phyloP scores from a whole-genome alignment of 257 asterid species.

The Solanum paucissectum region DNA sequence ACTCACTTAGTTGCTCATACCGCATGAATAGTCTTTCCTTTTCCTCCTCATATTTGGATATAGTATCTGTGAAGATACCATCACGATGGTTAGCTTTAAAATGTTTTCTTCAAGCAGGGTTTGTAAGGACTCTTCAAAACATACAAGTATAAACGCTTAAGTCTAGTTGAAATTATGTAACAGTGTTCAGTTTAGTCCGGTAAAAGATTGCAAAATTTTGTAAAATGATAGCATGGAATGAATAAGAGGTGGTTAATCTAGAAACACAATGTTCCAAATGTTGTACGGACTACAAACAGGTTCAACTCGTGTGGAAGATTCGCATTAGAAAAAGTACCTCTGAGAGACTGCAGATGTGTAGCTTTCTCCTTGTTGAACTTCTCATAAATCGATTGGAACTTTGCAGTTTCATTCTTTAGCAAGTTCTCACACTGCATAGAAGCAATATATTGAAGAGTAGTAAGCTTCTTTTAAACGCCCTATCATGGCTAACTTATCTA shows the following conservation, averaged over 20 bases:
- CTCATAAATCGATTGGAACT: conserved; percentile 55
- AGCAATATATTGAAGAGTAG: conserved; percentile 14
- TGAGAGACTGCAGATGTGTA: conserved; percentile 57
- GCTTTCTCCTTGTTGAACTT: conserved; percentile 67
- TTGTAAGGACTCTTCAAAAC: not conserved
- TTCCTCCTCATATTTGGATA: conserved; percentile 82
- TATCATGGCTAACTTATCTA: conserved; percentile 1
- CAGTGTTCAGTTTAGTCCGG: not conserved
- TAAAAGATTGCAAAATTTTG: not conserved
- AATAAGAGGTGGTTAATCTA: not conserved
- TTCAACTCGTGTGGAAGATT: not conserved
- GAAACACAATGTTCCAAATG: not conserved
- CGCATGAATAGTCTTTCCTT: conserved; percentile 52
- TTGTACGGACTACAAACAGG: not conserved
- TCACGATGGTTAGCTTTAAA: not conserved
- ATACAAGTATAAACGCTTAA: not conserved
- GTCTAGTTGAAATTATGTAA: not conserved
- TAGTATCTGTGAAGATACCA: conserved; percentile 37
- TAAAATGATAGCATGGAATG: not conserved
- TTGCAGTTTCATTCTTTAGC: conserved; percentile 61
- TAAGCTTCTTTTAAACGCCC: conserved; percentile 1
- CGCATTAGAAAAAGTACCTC: conserved; percentile 30
- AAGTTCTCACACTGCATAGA: conserved; percentile 68
- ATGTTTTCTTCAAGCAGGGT: not conserved
- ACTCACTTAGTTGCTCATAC: conserved; percentile 83